Evolutionary conservation across 208 protist species (phyloP), one percentile per base, ranked within the genome.

Genomic region (Crithidia bombi): DNA sequence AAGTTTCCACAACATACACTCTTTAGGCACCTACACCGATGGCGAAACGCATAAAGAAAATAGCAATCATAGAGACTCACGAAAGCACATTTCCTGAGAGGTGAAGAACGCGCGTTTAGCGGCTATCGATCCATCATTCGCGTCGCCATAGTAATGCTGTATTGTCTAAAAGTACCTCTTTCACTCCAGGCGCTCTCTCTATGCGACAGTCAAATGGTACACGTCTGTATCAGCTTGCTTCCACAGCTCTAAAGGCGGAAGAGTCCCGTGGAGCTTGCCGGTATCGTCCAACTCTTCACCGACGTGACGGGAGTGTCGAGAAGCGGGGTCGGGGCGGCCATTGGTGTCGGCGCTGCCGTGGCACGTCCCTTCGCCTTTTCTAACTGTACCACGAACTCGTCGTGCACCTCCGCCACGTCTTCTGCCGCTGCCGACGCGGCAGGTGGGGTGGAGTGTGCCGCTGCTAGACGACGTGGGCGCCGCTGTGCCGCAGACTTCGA

Each of bases 191-290:
- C n/a, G n/a, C n/a, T 36, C 26, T 11, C 58, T 65, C 58, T 65
- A 65, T 65, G 58, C 28, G 41, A 65, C 21, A 4, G 30, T 54
- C 61, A 51, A 66, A 56, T 66, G 46, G 61, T 66, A 66, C 61
- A 66, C 43, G 25, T 47, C 36, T 47, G 57, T 38, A 50, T 56
- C 14, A 38, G n/a, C n/a, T n/a, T n/a, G n/a, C n/a, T n/a, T n/a
- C n/a, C n/a, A n/a, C n/a, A n/a, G n/a, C 15, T 63, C 41, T 75
- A 80, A 5, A 80, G 49, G 25, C 74, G 74, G 46, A 80, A 80
- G 15, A 80, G 49, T 36, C 74, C 74, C 17, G 74, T 80, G 15
- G 52, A 41, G 59, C 32, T 70, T 15, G 66, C 68, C 11, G 68
- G 57, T 33, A 67, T 62, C 6, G 38, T 11, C 73, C 73, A 79